These are phyloP conservation scores for Otatea glauca DNA, from an alignment of 176 grass and related monocot species.

Conservation along the genomic window DNA sequence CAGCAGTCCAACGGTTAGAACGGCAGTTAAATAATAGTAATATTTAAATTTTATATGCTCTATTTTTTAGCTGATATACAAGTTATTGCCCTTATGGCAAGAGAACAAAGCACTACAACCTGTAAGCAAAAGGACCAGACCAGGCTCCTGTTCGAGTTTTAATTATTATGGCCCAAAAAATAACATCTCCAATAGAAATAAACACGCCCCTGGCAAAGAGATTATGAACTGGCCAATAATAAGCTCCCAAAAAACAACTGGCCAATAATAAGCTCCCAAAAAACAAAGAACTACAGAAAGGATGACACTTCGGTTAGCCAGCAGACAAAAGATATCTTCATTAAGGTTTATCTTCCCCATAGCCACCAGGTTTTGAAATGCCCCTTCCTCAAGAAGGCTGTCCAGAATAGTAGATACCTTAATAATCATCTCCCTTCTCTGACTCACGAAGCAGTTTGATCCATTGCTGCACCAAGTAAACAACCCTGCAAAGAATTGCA, in stretches of 20 bases:
- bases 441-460: not conserved
- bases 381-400: not conserved
- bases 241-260: slow-evolving; percentile 18
- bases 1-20: not conserved
- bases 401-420: slow-evolving; percentile 19
- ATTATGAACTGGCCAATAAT: not conserved
- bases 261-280: not conserved
- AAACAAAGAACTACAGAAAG: slow-evolving; percentile 31
- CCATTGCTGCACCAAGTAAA: slow-evolving; percentile 8
- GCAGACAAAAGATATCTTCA: slow-evolving; percentile 7
- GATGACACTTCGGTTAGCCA: not conserved
- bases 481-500: not conserved
- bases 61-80: slow-evolving; percentile 27
- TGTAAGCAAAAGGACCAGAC: slow-evolving; percentile 1
- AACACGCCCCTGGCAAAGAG: not conserved
- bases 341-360: slow-evolving; percentile 11
- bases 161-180: slow-evolving; percentile 9
- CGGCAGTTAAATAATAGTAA: not conserved
- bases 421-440: not conserved
- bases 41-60: not conserved
- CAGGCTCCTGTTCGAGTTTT: not conserved
- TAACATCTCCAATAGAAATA: not conserved
- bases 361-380: slow-evolving; percentile 8
- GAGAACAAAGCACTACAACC: not conserved
- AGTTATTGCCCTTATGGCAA: not conserved